phyloP scores from a whole-genome alignment of 768 basidiomycete species.

The Pleurotus platypus region DNA sequence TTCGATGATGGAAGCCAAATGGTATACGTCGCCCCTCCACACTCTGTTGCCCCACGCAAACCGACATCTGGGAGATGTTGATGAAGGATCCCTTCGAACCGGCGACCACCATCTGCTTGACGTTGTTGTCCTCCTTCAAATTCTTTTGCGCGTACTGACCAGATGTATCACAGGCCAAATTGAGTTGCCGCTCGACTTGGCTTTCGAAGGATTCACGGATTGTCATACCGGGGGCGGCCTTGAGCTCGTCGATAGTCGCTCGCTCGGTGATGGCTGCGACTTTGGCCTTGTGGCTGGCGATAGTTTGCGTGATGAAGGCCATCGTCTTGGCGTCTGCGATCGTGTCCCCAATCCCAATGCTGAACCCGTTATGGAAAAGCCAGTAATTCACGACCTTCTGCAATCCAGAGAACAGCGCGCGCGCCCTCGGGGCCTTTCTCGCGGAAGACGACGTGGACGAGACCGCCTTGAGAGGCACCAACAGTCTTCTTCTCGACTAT shows the following conservation, averaged over 20 bases:
- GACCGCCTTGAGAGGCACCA: conserved; percentile 89
- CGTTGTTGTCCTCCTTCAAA: conserved; percentile 98
- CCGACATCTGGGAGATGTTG: no score
- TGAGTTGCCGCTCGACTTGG: no score
- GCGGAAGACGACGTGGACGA: conserved; percentile 95
- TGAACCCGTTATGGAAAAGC: no score
- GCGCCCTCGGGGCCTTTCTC: conserved; percentile 94
- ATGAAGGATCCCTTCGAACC: no score
- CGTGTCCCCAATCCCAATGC: no score
- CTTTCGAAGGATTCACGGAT: no score
- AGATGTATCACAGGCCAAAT: conserved; percentile 69
- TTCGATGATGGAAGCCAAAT: conserved; percentile 95
- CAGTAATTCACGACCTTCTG: conserved; percentile 91
- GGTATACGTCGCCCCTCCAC: conserved; percentile 98
- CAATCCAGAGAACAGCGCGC: conserved; percentile 87
- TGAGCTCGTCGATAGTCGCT: conserved; percentile 80
- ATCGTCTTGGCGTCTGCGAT: conserved; percentile 81
- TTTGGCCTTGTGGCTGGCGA: conserved; percentile 73
- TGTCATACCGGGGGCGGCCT: no score
- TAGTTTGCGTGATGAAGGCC: conserved; percentile 79
- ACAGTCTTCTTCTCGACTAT: conserved; percentile 87
- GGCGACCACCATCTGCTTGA: conserved; percentile 44
- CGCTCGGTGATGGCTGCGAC: conserved; percentile 77
- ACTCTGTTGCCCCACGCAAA: conserved; percentile 74
- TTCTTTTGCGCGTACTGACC: conserved; percentile 97